A percentile compares a stretch with the other conserved stretches of the same genome.
phyloP scores from a whole-genome alignment of 495 filamentous ascomycete species.

The Penicillium malachiteum region DNA sequence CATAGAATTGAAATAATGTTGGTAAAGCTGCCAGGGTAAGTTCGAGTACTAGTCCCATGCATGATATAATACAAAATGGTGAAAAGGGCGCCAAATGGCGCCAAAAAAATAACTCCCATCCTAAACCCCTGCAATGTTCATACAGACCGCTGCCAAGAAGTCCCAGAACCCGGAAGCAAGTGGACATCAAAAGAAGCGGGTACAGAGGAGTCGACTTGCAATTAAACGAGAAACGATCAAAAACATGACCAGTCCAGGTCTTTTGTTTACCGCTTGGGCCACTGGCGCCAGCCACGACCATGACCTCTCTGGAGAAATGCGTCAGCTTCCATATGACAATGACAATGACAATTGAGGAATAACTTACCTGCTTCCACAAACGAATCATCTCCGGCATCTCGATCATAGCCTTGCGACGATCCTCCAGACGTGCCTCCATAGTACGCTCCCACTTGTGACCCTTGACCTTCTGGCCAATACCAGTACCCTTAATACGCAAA shows the following conservation, averaged over 20 bases:
- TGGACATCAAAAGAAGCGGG: constrained; percentile 29
- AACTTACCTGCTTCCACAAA: constrained; percentile 86
- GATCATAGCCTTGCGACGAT: constrained; percentile 86
- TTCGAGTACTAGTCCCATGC: not conserved
- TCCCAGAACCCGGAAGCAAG: constrained; percentile 22
- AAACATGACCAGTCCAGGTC: constrained; percentile 6
- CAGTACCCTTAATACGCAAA: constrained; percentile 81
- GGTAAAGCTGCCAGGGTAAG: not conserved
- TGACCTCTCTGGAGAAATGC: constrained; percentile 65
- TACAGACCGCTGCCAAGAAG: constrained; percentile 21
- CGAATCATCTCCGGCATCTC: constrained; percentile 88
- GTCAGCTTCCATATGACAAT: constrained; percentile 20
- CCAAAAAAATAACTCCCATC: constrained; percentile 31
- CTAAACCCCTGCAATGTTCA: constrained; percentile 34
- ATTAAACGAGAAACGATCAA: constrained; percentile 5
- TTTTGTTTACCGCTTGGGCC: constrained; percentile 58
- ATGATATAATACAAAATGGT: constrained; percentile 24
- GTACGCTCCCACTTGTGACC: constrained; percentile 91
- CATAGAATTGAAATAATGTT: not conserved
- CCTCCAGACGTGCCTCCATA: constrained; percentile 78
- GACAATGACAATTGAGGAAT: not conserved
- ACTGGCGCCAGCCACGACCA: constrained; percentile 87
- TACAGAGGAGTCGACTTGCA: not conserved
- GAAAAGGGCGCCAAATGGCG: constrained; percentile 10
- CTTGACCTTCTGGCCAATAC: constrained; percentile 90